phyloP scores from a whole-genome alignment of 106 monocot species.

The Acanthochlamys bracteata region DNA sequence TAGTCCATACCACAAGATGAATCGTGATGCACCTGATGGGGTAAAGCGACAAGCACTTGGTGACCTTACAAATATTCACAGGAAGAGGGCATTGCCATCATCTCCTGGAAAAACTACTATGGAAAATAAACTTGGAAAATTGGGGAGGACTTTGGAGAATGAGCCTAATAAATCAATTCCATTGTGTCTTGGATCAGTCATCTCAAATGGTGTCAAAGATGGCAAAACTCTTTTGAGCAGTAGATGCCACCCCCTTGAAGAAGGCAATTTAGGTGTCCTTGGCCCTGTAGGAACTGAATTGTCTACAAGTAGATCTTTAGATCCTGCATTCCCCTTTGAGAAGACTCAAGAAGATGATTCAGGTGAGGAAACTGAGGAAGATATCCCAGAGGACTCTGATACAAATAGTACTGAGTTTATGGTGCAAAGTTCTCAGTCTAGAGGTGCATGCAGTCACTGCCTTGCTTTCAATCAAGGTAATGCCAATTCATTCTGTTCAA shows the following conservation, averaged over 20 bases:
- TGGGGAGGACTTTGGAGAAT: neutral
- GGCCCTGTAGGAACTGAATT: neutral
- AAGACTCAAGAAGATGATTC: constrained; percentile 5
- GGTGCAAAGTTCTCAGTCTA: neutral
- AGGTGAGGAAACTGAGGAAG: constrained; percentile 12
- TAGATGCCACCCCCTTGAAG: too few species aligned
- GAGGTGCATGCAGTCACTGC: neutral
- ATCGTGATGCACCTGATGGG: neutral
- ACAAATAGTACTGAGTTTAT: neutral
- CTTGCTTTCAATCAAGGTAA: constrained; percentile 4
- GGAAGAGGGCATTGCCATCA: constrained; percentile 11
- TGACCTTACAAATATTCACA: constrained; percentile 14
- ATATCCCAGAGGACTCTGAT: constrained; percentile 13
- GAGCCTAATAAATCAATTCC: neutral
- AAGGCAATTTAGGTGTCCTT: neutral
- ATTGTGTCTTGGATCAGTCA: neutral
- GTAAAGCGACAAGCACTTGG: constrained; percentile 1
- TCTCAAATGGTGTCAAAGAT: neutral
- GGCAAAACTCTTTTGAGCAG: neutral
- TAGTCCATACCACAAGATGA: neutral
- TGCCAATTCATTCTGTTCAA: neutral
- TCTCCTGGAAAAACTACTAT: constrained; percentile 8
- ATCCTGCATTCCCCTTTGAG: neutral
- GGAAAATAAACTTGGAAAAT: neutral
- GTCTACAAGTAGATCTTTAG: neutral